A percentile compares a stretch with the other conserved stretches of the same genome.
Conservation (phyloP, 352 stramenopile genomes). For the Thraustochytrium sp. region DNA sequence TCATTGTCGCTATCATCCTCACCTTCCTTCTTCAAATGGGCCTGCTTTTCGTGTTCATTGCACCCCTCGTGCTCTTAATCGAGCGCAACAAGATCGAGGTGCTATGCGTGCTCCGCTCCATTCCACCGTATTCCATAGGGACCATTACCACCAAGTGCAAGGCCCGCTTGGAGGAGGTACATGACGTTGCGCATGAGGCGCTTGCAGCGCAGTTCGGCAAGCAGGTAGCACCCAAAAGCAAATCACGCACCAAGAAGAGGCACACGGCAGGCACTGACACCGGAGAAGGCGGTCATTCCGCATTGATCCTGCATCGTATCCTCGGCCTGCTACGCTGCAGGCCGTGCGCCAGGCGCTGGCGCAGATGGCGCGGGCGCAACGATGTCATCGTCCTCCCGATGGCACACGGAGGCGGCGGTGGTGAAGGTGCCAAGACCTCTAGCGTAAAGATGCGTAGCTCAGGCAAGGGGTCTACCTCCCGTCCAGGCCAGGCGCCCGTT, state of each 20-base stretch:
- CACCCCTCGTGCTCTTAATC: not conserved
- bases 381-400: not conserved
- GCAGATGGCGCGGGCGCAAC: not conserved
- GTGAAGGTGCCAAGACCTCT: not conserved
- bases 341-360: too few relatives aligned
- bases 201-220: not conserved
- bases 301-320: too few relatives aligned
- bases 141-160: slow-evolving; percentile 6
- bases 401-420: not conserved
- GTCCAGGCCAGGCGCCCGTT: not conserved
- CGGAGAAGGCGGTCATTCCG: too few relatives aligned
- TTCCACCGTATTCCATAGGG: not conserved
- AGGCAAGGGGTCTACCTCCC: not conserved
- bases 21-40: not conserved
- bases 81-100: slow-evolving; percentile 38
- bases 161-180: not conserved
- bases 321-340: slow-evolving; percentile 6
- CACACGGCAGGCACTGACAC: too few relatives aligned
- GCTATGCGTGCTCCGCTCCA: not conserved
- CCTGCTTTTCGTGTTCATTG: not conserved
- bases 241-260: not conserved
- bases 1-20: not conserved
- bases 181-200: not conserved
- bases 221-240: not conserved
- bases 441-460: not conserved